Base-by-base conservation (phyloP, 768 basidiomycete species). In the Tylopilus intermedius region DNA sequence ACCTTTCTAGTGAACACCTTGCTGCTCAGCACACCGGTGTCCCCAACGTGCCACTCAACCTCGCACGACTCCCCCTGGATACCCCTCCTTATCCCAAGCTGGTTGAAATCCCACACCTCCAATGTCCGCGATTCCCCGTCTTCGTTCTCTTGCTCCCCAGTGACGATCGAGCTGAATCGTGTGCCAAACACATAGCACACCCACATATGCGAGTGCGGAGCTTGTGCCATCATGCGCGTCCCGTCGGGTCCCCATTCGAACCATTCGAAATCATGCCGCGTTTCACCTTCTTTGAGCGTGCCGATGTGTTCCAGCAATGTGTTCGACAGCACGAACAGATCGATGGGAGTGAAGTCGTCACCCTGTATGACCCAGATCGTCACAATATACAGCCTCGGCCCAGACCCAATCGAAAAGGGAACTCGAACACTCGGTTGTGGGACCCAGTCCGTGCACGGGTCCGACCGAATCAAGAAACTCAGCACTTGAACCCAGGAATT, bases 131-230 rank as follows among this genome's bases (percentile, higher is more conserved):
- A 38, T 15, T 24, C 24, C 24, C 24, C 24, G 5, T 43, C 32
- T 57, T 62, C 50, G 24, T 38, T 45, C 52, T 51, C 45, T 46
- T 47, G 48, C 46, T 58, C 41, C 26, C 50, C 41, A 22, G 61
- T 40, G 26, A 33, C 30, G 37, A 58, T 69, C 43, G 55, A 71
- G 55, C 72, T 74, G 47, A 73, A 80, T 53, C 71, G 74, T 26
- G 71, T 71, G 21, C 81, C 82, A 58, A 73, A 74, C 18, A 82
- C 75, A 57, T 80, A 80, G 67, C 82, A 84, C 8, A 80, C 79
- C 81, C 82, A 84, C n/a, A 72, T 63, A 24, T 62, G 56, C 11
- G 76, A 75, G 33, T 66, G 70, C 21, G 66, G 72, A 35, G 66
- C 64, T 7, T 66, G 65, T 29, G 51, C 52, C 33, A 78, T 58